Base-by-base conservation (phyloP, 331 rosid genomes). In the Telfairia occidentalis region DNA sequence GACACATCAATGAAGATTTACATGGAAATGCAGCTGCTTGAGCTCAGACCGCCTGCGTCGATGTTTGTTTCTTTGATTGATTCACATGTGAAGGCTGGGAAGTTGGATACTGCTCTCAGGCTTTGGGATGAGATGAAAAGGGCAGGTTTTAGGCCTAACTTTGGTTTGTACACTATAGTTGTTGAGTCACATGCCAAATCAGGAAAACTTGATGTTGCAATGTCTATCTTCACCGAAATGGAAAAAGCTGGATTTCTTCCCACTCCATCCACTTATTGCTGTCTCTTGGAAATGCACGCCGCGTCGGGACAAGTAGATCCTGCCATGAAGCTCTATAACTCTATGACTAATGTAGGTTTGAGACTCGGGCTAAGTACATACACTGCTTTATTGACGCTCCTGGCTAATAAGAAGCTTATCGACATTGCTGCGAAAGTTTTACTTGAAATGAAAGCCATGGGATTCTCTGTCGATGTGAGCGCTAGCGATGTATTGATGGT, bases 171-270 rank as follows among this genome's bases (percentile, higher is more conserved):
- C 86, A 89, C 98, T 5, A 77, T 91, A 90, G 82, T 91, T 73
- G 88, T 94, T 30, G 97, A 91, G 78, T 86, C 97, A 0, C 91
- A 91, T 78, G 97, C 95, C 16, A 91, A 91, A 86, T 91, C 95
- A 2, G 98, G 97, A 78, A 91, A 88, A 83, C 97, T 91, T 74
- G 98, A 94, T 65, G 76, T 86, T 77, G 96, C 97, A 43, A 87
- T 94, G 90, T 88, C 95, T 78, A 73, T 90, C 38, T 94, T 91
- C 84, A 79, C 82, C 0, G 98, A 94, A 71, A 91, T 94, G 98
- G 98, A 94, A 85, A 94, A 89, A 85, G 96, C 94, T 30, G 98
- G 98, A 72, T 94, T 94, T 89, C 87, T 94, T 53, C 96, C 98
- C 35, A 91, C 97, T 32, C 96, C 96, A 24, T 94, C 97, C 10